These are phyloP conservation scores for Cichorium intybus DNA, from an alignment of 140 eudicot species.

Conservation along the genomic window DNA sequence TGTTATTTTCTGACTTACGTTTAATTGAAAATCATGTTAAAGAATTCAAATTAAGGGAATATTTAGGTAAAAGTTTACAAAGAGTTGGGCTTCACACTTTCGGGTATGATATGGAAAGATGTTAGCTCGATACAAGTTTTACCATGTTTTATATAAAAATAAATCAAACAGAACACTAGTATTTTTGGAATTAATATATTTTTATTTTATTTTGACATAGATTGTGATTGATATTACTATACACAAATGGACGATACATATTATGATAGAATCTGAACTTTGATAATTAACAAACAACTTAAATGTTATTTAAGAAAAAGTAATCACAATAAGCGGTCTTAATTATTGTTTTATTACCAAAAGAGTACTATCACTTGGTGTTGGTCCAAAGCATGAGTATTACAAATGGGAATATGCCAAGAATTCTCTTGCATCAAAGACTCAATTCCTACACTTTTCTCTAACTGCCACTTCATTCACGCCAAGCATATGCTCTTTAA, in stretches of 20 bases:
- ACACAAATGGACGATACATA: conserved; percentile 13
- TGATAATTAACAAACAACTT: not conserved
- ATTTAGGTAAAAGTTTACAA: not conserved
- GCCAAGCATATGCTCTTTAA: conserved; percentile 88
- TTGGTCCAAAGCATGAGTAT: conserved; percentile 42
- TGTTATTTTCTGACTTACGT: not conserved
- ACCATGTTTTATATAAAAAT: not conserved
- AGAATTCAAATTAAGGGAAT: too few species aligned
- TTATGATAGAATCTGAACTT: not conserved
- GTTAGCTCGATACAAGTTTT: not conserved
- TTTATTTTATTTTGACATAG: not conserved
- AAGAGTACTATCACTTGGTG: conserved; percentile 18
- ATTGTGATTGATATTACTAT: not conserved
- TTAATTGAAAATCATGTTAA: not conserved
- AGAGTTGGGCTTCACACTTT: not conserved
- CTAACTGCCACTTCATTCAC: conserved; percentile 63
- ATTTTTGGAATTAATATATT: not conserved
- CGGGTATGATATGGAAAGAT: not conserved
- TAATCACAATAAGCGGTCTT: not conserved
- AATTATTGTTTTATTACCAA: not conserved
- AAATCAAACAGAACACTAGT: not conserved
- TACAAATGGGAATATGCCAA: conserved; percentile 60
- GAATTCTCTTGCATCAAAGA: conserved; percentile 36
- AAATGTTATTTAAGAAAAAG: not conserved
- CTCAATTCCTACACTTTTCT: conserved; percentile 32